phyloP scores from a whole-genome alignment of 441 rosid species.

The Macaranga tanarius region DNA sequence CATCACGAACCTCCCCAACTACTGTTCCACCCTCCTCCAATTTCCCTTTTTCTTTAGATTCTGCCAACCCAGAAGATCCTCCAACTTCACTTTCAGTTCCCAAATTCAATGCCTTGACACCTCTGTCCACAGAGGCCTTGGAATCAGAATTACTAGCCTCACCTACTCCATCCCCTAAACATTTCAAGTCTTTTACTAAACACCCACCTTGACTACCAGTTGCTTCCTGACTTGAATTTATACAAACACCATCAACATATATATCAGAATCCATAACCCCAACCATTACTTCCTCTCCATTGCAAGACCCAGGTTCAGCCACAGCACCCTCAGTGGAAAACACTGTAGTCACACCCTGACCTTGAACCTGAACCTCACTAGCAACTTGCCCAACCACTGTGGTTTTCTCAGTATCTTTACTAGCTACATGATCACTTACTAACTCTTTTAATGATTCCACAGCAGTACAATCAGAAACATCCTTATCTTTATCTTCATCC shows the following conservation, averaged over 20 bases:
- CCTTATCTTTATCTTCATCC: conserved; percentile 46
- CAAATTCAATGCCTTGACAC: conserved; percentile 15
- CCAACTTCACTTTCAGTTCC: conserved; percentile 5
- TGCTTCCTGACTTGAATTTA: conserved; percentile 27
- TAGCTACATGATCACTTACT: conserved; percentile 25
- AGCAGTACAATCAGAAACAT: conserved; percentile 28
- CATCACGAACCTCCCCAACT: not conserved
- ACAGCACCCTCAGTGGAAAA: conserved; percentile 22
- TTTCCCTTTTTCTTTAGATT: conserved; percentile 20
- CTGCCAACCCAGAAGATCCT: conserved; percentile 14
- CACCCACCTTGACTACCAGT: conserved; percentile 14
- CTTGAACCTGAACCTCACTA: conserved; percentile 21
- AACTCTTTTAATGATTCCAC: conserved; percentile 28
- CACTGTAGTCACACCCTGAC: conserved; percentile 19
- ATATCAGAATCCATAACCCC: conserved; percentile 47
- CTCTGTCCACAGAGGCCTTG: conserved; percentile 15
- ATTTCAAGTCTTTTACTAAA: conserved; percentile 13
- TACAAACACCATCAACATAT: conserved; percentile 46
- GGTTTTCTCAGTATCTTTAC: conserved; percentile 30
- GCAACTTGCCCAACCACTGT: conserved; percentile 25
- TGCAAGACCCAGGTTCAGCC: conserved; percentile 32
- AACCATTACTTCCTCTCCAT: conserved; percentile 41
- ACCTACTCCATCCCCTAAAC: conserved; percentile 12
- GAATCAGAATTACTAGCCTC: conserved; percentile 14
- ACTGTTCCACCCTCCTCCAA: conserved; percentile 10